Percentiles rank a stretch among this genome's conserved stretches.
Conservation (phyloP, 495 filamentous ascomycete species). For the Penicillium lividum region DNA sequence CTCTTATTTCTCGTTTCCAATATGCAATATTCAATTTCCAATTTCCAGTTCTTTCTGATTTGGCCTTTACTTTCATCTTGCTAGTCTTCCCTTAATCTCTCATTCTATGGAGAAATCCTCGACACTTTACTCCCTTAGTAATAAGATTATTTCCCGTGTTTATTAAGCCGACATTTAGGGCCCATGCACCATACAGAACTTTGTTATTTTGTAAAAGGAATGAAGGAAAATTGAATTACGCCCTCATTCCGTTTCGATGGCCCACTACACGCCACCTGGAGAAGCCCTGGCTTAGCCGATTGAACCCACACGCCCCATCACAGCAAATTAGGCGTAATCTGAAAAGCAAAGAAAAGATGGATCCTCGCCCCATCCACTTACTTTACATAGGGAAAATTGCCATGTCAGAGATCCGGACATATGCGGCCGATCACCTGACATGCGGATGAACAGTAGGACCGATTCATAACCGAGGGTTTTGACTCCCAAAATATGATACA, state of each 20-base stretch:
- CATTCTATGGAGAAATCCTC: background rate
- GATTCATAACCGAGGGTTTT: background rate
- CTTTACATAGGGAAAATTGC: background rate
- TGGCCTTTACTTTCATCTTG: background rate
- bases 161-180: background rate
- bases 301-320: background rate
- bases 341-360: background rate
- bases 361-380: background rate
- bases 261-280: constrained; percentile 1
- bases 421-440: constrained; percentile 10
- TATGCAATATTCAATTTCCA: background rate
- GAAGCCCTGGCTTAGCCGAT: constrained; percentile 9
- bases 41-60: background rate
- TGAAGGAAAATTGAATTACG: background rate
- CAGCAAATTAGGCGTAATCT: background rate
- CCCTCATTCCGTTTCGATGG: background rate
- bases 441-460: constrained; percentile 3
- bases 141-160: background rate
- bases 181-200: background rate
- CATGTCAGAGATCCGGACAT: background rate
- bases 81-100: background rate
- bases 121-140: background rate
- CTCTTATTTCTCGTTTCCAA: no score
- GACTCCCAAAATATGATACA: no score
- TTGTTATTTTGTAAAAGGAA: background rate